phyloP scores from a whole-genome alignment of 805 yeast species.

The Barnettozyma wickerhamii region DNA sequence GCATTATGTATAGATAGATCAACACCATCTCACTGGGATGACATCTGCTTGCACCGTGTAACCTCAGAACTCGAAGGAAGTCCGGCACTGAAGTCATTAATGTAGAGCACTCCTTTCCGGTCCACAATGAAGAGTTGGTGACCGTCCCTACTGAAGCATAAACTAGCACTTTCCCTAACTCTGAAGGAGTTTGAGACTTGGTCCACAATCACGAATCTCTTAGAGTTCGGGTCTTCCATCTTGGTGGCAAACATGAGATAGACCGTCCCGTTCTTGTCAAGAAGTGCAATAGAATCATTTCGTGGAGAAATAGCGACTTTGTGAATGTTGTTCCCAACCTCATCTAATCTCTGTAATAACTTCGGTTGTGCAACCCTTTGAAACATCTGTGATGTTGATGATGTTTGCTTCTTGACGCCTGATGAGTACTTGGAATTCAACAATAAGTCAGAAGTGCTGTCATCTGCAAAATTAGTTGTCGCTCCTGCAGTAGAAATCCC shows the following conservation, averaged over 20 bases:
- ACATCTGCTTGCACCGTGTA: constrained; percentile 8
- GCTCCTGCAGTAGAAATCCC: background rate
- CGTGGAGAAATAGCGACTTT: constrained; percentile 73
- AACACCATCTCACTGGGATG: no score
- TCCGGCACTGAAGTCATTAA: constrained; percentile 88
- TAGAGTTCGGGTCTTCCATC: constrained; percentile 46
- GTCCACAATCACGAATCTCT: constrained; percentile 51
- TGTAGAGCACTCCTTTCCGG: constrained; percentile 71
- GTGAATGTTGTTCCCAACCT: constrained; percentile 79
- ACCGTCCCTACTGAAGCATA: constrained; percentile 76
- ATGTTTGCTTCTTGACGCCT: background rate
- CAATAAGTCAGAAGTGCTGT: background rate
- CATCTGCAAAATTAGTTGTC: background rate
- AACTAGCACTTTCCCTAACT: constrained; percentile 70
- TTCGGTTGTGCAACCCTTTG: constrained; percentile 55
- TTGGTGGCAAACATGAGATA: constrained; percentile 63
- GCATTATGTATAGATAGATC: no score
- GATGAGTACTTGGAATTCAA: background rate
- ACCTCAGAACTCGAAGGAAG: constrained; percentile 39
- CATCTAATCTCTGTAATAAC: constrained; percentile 60
- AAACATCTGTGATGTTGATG: constrained; percentile 8
- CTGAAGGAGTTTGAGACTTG: constrained; percentile 76
- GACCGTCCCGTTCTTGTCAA: constrained; percentile 75
- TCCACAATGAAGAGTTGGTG: constrained; percentile 74
- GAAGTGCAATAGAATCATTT: constrained; percentile 78